Evolutionary conservation across 768 basidiomycete species (phyloP), one percentile per base, ranked within the genome.

Genomic region (Rhodotorula paludigena): DNA sequence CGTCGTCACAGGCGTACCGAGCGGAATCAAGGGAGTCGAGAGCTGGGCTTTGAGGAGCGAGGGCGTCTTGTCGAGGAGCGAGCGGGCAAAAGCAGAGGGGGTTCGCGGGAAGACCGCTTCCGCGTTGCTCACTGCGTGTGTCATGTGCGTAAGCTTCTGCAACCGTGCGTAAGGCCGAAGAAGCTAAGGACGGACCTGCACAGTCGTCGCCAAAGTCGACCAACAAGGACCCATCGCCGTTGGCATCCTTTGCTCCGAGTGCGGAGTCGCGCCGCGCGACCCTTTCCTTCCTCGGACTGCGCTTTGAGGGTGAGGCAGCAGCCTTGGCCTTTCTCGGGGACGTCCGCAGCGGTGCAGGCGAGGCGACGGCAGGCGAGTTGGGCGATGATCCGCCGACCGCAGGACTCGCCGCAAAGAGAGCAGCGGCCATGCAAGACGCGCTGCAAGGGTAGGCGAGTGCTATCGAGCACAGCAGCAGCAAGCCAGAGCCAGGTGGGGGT

Each of bases 1-100:
- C 0, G 35, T 25, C n/a, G 61, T 62, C 38, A 63, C 14, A 25
- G 62, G 62, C 0, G 62, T 56, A 21, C 62, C 62, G n/a, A 63
- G 62, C 2, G 62, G 62, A 7, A 63, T 32, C 23, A 63, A 47
- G 1, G 62, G 62, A 1, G 54, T 63, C 36, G 33, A 35, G 10
- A 63, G 62, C 35, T 63, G 54, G 1, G 38, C 45, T 25, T 63
- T 57, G 45, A 47, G 54, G 30, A 63, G 30, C 4, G 53, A 55
- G 30, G 62, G 62, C 16, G 62, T 48, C 36, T 47, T 49, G 62
- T 63, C 62, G 54, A 63, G 62, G 47, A 63, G 62, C 12, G 62
- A 63, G 47, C 47, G 54, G 39, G 62, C 38, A 32, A 56, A 48
- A 20, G 42, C 28, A 3, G 35, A 38, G 25, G 41, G 60, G 1